A percentile compares a stretch with the other conserved stretches of the same genome.
Conservation (phyloP, 148 eudicot genomes). For the Chenopodium suecicum region DNA sequence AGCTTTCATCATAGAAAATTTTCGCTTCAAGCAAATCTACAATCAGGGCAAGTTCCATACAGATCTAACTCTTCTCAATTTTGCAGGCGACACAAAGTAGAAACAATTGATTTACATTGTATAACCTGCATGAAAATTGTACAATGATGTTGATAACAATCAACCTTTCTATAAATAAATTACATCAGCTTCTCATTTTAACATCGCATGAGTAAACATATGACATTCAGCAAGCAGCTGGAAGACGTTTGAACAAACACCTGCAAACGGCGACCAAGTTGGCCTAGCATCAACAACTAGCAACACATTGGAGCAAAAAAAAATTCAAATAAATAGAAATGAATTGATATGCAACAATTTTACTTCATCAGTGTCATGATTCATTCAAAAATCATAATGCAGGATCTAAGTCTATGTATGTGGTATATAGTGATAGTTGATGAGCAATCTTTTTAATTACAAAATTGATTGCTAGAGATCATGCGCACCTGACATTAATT, state of each 20-base stretch:
- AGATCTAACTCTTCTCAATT: background rate
- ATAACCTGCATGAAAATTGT: slow-evolving; percentile 10
- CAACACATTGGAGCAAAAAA: background rate
- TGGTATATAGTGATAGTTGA: background rate
- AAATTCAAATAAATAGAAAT: background rate
- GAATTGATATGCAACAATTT: background rate
- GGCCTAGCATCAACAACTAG: background rate
- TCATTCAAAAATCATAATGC: too few relatives aligned
- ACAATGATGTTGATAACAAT: slow-evolving; percentile 1
- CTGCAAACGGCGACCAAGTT: slow-evolving; percentile 17
- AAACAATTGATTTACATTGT: slow-evolving; percentile 24
- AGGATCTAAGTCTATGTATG: background rate
- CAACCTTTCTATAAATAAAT: background rate
- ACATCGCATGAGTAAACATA: background rate
- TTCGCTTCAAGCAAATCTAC: background rate
- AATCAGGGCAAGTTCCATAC: background rate
- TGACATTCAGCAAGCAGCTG: background rate
- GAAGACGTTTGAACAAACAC: background rate
- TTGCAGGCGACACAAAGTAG: slow-evolving; percentile 12
- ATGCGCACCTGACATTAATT: background rate
- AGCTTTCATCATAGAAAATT: slow-evolving; percentile 6
- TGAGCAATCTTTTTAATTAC: too few relatives aligned
- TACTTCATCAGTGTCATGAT: background rate
- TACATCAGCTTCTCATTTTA: background rate
- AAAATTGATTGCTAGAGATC: background rate